Evolutionary conservation across 2,329 filamentous ascomycete species (phyloP), one percentile per base, ranked within the genome.

Genomic region (Helotiales sp.): DNA sequence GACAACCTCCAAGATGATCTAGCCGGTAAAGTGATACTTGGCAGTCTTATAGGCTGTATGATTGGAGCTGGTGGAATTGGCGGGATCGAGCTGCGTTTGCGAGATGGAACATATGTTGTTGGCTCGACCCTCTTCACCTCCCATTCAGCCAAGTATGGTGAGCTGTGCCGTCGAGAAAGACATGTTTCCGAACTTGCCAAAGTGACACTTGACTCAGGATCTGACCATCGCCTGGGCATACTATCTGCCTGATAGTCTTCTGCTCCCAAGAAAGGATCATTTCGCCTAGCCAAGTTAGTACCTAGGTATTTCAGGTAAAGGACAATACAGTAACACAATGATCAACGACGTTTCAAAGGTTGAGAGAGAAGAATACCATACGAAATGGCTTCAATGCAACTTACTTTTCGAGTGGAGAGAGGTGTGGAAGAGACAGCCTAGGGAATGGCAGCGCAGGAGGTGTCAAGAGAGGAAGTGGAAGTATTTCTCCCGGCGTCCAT

Each of bases 1-100:
- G 69, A 71, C 12, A 71, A 52, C 46, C 70, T 60, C 70, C 70
- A 72, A 17, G 66, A 66, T 42, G 69, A 69, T 58, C 52, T 62
- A 24, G 42, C 34, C 27, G 56, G 58, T 17, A 63, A 52, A 33
- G 38, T 62, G 52, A 69, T 65, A 58, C 66, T 70, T 40, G 68
- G 60, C 31, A 69, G 50, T 15, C 63, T 57, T 44, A 59, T 60
- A 33, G 71, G 63, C 17, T 59, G 42, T 19, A 69, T 38, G 2
- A 62, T 31, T 3, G 70, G 66, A 22, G 63, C 55, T 13, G 59
- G 24, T 47, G 67, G 67, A 7, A 64, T 59, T 40, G 58, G 44
- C 29, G 55, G 55, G 27, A 66, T 27, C 13, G 60, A 62, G 46
- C 63, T 66, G 3, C 34, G 49, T 38, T 62, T 67, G 54, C 63